These are phyloP conservation scores for Penicillium concentricum DNA, from an alignment of 2,329 filamentous ascomycete genomes.

Conservation along the genomic window DNA sequence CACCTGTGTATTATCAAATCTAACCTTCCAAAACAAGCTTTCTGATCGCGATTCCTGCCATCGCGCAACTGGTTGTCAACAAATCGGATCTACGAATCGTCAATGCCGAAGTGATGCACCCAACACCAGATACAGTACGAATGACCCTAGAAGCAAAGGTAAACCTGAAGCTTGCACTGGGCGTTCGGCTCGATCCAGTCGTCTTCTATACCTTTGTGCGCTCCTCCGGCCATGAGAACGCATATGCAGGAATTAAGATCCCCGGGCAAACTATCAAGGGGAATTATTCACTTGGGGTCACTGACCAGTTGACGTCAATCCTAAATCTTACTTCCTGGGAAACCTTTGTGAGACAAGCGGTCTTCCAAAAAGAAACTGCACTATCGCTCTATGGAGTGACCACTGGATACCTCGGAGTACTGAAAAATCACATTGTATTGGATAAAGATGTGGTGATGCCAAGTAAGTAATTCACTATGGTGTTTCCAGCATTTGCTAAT, in stretches of 20 bases:
- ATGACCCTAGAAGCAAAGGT: slow-evolving; percentile 22
- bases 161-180: slow-evolving; percentile 18
- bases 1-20: background rate
- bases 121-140: slow-evolving; percentile 20
- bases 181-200: slow-evolving; percentile 20
- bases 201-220: slow-evolving; percentile 18
- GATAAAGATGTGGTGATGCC: slow-evolving; percentile 18
- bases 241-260: slow-evolving; percentile 19
- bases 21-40: slow-evolving; percentile 38
- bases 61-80: slow-evolving; percentile 48
- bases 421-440: slow-evolving; percentile 22
- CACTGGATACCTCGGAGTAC: slow-evolving; percentile 17
- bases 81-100: slow-evolving; percentile 43
- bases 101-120: slow-evolving; percentile 18
- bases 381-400: slow-evolving; percentile 15
- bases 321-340: slow-evolving; percentile 18
- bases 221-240: slow-evolving; percentile 10
- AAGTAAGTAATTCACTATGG: slow-evolving; percentile 3
- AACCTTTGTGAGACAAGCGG: slow-evolving; percentile 15
- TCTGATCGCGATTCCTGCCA: slow-evolving; percentile 48
- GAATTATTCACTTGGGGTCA: slow-evolving; percentile 18
- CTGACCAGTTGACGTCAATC: slow-evolving; percentile 10
- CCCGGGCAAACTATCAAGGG: slow-evolving; percentile 23
- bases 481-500: background rate
- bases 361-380: slow-evolving; percentile 16